Conservation (phyloP, 768 basidiomycete species). For the Boletus rubroflammeus region DNA sequence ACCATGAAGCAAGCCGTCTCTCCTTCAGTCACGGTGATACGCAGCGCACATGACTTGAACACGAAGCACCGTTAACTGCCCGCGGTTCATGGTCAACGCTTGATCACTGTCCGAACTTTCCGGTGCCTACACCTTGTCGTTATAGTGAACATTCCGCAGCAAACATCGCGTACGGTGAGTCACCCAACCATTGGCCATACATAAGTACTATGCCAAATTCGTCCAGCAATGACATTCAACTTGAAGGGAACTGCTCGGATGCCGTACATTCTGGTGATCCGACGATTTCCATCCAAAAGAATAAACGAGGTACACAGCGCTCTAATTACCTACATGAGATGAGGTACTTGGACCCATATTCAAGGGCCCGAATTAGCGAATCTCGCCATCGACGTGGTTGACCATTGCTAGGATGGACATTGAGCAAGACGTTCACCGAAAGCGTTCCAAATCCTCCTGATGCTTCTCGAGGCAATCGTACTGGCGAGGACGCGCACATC, state of each 20-base stretch:
- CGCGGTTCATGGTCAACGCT: neutral
- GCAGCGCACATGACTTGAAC: neutral
- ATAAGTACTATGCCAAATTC: neutral
- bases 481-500: neutral
- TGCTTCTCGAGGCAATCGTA: neutral
- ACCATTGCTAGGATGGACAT: slow-evolving; percentile 1
- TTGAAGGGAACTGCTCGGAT: neutral
- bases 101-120: neutral
- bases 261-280: slow-evolving; percentile 12
- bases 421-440: neutral
- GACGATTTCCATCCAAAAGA: neutral
- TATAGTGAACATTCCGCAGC: neutral
- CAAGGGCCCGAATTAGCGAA: neutral
- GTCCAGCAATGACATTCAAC: neutral
- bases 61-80: neutral
- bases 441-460: neutral
- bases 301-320: neutral
- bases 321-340: slow-evolving; percentile 3
- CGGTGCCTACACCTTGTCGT: neutral
- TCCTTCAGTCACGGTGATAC: neutral
- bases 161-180: neutral
- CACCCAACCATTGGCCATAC: neutral
- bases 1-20: neutral
- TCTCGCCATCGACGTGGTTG: neutral
- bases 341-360: neutral